A percentile compares a stretch with the other conserved stretches of the same genome.
Conservation (phyloP, 2,329 filamentous ascomycete genomes). For the Colletotrichum tropicale region DNA sequence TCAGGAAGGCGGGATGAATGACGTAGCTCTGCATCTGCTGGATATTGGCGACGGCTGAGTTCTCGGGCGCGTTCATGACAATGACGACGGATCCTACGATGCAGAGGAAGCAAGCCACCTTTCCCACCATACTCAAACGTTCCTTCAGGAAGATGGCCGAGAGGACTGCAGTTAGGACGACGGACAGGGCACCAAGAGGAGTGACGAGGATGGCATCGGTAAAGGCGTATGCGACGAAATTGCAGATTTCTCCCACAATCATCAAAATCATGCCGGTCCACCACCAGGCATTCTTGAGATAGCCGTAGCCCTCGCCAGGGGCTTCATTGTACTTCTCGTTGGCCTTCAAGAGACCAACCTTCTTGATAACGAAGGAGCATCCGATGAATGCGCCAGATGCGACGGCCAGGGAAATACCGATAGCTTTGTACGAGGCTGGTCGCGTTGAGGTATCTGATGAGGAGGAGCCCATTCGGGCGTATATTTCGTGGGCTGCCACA, state of each 20-base stretch:
- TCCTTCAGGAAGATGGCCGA: conserved; percentile 97
- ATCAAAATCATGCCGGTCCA: conserved; percentile 96
- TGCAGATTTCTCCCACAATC: conserved; percentile 96
- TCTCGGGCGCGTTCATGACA: conserved; percentile 87
- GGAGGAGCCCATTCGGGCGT: conserved; percentile 17
- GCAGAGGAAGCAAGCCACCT: conserved; percentile 94
- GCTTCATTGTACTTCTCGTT: conserved; percentile 97
- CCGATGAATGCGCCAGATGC: conserved; percentile 93
- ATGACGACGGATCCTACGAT: conserved; percentile 94
- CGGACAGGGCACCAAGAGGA: conserved; percentile 86
- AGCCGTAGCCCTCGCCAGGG: conserved; percentile 95
- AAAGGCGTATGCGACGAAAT: conserved; percentile 96
- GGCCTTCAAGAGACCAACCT: conserved; percentile 86
- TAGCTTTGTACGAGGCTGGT: conserved; percentile 73
- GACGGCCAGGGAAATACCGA: conserved; percentile 86
- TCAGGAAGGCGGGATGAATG: conserved; percentile 83
- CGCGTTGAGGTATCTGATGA: conserved; percentile 33
- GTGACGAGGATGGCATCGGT: conserved; percentile 96
- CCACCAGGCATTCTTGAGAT: conserved; percentile 94
- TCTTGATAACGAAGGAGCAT: conserved; percentile 93
- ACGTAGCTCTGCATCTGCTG: conserved; percentile 92
- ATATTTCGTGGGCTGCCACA: conserved; percentile 14
- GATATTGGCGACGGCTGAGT: conserved; percentile 85
- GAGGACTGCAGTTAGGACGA: conserved; percentile 89
- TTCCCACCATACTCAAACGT: conserved; percentile 91